Conservation (phyloP, 1,284 basidiomycete species). For the Trametes versicolor region DNA sequence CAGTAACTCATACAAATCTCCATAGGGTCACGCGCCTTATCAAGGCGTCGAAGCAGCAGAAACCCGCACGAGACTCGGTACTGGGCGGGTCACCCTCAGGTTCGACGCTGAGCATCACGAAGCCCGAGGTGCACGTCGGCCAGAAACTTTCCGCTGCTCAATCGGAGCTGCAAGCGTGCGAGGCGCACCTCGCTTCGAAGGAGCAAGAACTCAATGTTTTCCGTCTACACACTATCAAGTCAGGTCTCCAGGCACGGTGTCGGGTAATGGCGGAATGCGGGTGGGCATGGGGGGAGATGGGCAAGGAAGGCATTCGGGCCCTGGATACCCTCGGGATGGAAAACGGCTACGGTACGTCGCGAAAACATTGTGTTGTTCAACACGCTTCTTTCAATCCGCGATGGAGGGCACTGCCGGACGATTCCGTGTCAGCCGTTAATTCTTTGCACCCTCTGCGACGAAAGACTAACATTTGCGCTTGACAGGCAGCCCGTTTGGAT, state of each 20-base stretch:
- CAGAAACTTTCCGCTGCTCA: conserved; percentile 73
- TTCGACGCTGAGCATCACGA: conserved; percentile 49
- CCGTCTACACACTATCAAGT: conserved; percentile 61
- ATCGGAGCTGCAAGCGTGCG: conserved; percentile 80
- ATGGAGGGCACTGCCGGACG: conserved; percentile 16
- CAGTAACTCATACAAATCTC: neutral
- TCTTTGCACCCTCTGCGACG: neutral
- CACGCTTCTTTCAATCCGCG: neutral
- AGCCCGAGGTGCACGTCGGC: conserved; percentile 46
- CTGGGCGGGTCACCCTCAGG: conserved; percentile 45
- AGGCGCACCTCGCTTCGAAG: conserved; percentile 72
- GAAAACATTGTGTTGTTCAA: neutral
- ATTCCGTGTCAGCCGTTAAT: conserved; percentile 18
- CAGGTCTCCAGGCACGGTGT: conserved; percentile 69
- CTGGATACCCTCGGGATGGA: conserved; percentile 47
- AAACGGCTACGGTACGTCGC: conserved; percentile 41
- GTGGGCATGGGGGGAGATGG: conserved; percentile 71
- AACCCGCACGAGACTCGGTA: conserved; percentile 56
- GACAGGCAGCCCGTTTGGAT: conserved; percentile 31
- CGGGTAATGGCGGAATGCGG: conserved; percentile 74
- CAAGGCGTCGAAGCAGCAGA: conserved; percentile 74
- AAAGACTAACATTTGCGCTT: neutral
- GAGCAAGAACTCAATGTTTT: conserved; percentile 67
- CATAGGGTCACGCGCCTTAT: conserved; percentile 77
- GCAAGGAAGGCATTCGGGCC: conserved; percentile 60